Evolutionary conservation across 2,329 filamentous ascomycete species (phyloP).

Genomic region (Sporothrix mexicana): DNA sequence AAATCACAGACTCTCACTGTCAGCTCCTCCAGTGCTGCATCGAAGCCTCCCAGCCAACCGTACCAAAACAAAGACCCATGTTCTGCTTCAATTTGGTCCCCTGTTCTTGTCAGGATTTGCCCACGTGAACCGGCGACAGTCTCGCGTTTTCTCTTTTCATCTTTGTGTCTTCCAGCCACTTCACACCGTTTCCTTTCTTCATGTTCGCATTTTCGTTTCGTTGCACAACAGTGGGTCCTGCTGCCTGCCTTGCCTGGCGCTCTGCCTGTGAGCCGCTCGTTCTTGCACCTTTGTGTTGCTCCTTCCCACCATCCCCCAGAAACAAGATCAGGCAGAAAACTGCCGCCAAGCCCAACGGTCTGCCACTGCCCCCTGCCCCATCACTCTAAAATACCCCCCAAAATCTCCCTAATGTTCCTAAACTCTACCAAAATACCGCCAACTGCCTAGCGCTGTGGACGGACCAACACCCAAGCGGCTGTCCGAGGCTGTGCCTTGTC

Average conservation of each 20-base stretch:
- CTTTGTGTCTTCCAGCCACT: not conserved
- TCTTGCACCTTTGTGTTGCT: slow-evolving; percentile 1
- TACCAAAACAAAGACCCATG: not conserved
- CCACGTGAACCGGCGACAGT: slow-evolving; percentile 28
- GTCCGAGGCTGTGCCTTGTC: not conserved
- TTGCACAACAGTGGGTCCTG: slow-evolving; percentile 22
- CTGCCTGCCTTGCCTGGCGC: slow-evolving; percentile 25
- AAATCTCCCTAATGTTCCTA: not conserved
- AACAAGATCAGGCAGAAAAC: slow-evolving; percentile 7
- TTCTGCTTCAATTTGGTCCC: not conserved
- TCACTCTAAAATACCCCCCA: not conserved
- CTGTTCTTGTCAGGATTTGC: not conserved
- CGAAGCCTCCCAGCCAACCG: slow-evolving; percentile 10
- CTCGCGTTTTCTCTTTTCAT: slow-evolving; percentile 13
- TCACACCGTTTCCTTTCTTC: not conserved
- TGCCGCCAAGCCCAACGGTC: slow-evolving; percentile 23
- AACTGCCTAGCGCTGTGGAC: slow-evolving; percentile 22
- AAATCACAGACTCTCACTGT: not conserved
- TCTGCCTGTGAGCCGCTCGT: not conserved
- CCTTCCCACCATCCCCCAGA: not conserved
- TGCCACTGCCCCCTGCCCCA: not conserved
- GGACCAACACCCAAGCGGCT: not conserved
- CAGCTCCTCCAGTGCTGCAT: too few species aligned
- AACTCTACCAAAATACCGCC: not conserved
- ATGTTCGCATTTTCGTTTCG: not conserved